Evolutionary conservation across 2,329 filamentous ascomycete genomes (phyloP).

Genomic region (Paracoccidioides lutzii): DNA sequence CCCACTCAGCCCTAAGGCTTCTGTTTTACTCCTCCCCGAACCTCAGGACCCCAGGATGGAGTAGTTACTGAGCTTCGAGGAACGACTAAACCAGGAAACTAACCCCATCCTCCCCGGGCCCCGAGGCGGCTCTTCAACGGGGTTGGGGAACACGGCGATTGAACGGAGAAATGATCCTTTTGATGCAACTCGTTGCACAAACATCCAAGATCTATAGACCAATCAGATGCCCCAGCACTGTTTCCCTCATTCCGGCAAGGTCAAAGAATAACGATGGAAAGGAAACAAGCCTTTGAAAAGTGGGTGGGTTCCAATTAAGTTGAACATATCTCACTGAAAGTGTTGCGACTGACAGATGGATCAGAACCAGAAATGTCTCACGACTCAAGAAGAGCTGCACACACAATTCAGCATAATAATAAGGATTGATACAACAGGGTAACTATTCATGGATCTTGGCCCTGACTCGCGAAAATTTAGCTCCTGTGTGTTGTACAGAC

Average conservation of each 20-base stretch:
- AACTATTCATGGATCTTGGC: no score
- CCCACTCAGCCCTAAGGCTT: not conserved
- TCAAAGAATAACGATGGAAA: not conserved
- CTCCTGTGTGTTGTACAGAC: no score
- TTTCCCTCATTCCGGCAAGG: not conserved
- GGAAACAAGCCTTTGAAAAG: not conserved
- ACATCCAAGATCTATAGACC: not conserved
- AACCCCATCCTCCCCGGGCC: not conserved
- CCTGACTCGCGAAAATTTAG: no score
- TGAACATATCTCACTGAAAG: not conserved
- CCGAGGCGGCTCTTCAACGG: not conserved
- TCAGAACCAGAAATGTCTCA: no score
- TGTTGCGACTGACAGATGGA: not conserved
- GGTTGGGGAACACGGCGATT: no score
- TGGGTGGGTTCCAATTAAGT: not conserved
- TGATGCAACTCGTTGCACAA: not conserved
- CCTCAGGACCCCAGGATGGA: not conserved
- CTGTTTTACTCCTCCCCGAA: no score
- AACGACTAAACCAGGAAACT: not conserved
- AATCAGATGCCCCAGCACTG: not conserved
- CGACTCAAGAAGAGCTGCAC: no score
- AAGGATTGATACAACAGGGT: no score
- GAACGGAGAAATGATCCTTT: no score
- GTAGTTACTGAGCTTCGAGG: not conserved
- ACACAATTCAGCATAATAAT: no score